Evolutionary conservation across 2,329 filamentous ascomycete genomes (phyloP).

Genomic region (Penicillium sp.): DNA sequence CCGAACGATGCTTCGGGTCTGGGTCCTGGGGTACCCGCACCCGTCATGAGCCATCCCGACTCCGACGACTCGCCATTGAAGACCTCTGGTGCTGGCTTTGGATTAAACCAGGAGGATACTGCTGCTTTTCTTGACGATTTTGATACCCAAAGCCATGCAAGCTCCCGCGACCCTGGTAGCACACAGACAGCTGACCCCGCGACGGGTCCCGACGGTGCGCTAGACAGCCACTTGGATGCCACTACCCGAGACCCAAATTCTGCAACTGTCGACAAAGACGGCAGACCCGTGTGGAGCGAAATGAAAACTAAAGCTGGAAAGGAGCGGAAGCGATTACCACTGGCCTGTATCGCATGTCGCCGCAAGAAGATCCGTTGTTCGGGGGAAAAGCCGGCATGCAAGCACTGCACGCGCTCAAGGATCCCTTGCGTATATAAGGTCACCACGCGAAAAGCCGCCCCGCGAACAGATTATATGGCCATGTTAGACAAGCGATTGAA

Average conservation of each 20-base stretch:
- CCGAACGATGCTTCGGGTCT: constrained; percentile 36
- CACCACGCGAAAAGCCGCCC: constrained; percentile 88
- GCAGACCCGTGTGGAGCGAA: constrained; percentile 72
- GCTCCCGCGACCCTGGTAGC: constrained; percentile 37
- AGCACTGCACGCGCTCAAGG: constrained; percentile 87
- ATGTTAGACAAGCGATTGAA: constrained; percentile 96
- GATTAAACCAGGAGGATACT: constrained; percentile 28
- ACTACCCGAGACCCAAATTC: constrained; percentile 16
- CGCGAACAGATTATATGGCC: constrained; percentile 96
- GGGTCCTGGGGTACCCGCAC: constrained; percentile 36
- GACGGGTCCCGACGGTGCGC: constrained; percentile 17
- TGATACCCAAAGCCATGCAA: constrained; percentile 36
- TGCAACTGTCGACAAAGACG: constrained; percentile 50
- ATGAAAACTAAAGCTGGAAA: constrained; percentile 92
- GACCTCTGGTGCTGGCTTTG: constrained; percentile 24
- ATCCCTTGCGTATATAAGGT: constrained; percentile 98
- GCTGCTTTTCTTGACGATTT: constrained; percentile 31
- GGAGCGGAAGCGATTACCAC: constrained; percentile 85
- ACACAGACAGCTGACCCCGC: constrained; percentile 26
- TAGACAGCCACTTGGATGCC: constrained; percentile 23
- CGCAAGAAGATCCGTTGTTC: constrained; percentile 98
- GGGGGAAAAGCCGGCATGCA: constrained; percentile 95
- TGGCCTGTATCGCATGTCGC: constrained; percentile 93
- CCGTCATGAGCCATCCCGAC: constrained; percentile 41
- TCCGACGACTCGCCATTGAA: constrained; percentile 33